Base-by-base conservation (phyloP, 2,329 filamentous ascomycete genomes). In the Escovopsis weberi region DNA sequence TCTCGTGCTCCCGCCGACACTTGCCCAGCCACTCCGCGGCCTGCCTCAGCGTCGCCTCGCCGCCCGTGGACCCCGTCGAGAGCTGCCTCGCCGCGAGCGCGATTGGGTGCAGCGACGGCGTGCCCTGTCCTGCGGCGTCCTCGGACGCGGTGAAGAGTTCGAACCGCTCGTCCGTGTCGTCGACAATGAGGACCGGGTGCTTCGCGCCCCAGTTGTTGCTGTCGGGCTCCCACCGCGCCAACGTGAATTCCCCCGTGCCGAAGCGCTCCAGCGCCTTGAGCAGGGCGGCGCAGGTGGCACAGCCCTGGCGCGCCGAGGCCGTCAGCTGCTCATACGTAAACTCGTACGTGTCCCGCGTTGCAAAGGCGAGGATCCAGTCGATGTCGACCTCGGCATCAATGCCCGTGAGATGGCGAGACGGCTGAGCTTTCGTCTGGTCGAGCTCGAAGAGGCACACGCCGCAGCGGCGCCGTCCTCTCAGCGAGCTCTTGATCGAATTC, bases 381-480 rank as follows among this genome's bases (percentile, higher is more conserved):
- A 26, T 18, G 18, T 12, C 18, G 33, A 42, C 12, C 34, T 45
- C 43, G 12, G 32, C 38, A 23, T 23, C 11, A 26, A 45, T 36
- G 15, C 15, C 15, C 15, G 15, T 15, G 15, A 15, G 15, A 15
- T 15, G 15, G 15, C 15, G 15, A 15, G 15, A 15, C 6, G 40
- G 18, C 33, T 42, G 26, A 33, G 37, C 43, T 15, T 36, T 37
- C 26, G 37, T 28, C 15, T 15, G 15, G 18, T 33, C 33, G 40
- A 45, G 43, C 33, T 42, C 38, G 4, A 45, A 45, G 33, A 45
- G 43, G 39, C 43, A 45, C 30, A 10, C 43, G 18, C 43, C 40
- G 40, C 43, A 45, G 34, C 43, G 41, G 26, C 34, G 37, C 28
- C 15, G 15, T 15, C 15, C 15, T 15, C 15, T 15, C 15, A 15